Conservation (phyloP, 306 rosid genomes). For the Rosa chinensis region DNA sequence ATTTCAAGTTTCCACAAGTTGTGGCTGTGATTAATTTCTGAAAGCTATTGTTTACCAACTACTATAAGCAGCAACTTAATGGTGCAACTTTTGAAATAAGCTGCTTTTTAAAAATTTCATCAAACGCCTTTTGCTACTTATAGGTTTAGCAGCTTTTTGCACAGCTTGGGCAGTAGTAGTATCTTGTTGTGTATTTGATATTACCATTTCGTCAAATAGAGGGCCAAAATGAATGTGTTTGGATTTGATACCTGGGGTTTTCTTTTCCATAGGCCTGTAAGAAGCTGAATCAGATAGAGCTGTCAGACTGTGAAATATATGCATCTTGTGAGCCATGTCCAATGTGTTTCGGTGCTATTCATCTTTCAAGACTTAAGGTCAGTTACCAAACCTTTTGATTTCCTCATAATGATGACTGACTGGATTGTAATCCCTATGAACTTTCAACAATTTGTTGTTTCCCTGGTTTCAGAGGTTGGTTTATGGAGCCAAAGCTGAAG, state of each 20-base stretch:
- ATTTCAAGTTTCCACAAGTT: neutral
- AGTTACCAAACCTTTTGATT: neutral
- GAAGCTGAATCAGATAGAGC: slow-evolving; percentile 72
- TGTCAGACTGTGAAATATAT: slow-evolving; percentile 82
- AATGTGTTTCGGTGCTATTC: slow-evolving; percentile 95
- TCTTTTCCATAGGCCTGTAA: slow-evolving; percentile 64
- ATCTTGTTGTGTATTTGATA: neutral
- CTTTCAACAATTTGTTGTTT: neutral
- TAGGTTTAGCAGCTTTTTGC: too few species aligned
- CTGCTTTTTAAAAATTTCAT: too few species aligned
- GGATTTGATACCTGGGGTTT: slow-evolving; percentile 1
- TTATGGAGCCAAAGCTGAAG: slow-evolving; percentile 87
- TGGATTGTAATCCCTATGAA: neutral
- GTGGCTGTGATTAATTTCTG: too few species aligned
- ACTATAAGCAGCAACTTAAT: too few species aligned
- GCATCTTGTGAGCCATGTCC: slow-evolving; percentile 98
- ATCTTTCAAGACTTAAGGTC: slow-evolving; percentile 85
- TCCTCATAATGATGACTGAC: slow-evolving; percentile 8
- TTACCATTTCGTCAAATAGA: neutral
- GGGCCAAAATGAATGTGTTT: neutral
- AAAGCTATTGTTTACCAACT: too few species aligned
- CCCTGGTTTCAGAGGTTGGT: slow-evolving; percentile 71
- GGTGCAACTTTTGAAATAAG: too few species aligned
- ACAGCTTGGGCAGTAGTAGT: neutral
- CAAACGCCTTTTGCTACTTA: too few species aligned